Evolutionary conservation across 1,284 basidiomycete genomes (phyloP).

Genomic region (Rhodotorula sp.): DNA sequence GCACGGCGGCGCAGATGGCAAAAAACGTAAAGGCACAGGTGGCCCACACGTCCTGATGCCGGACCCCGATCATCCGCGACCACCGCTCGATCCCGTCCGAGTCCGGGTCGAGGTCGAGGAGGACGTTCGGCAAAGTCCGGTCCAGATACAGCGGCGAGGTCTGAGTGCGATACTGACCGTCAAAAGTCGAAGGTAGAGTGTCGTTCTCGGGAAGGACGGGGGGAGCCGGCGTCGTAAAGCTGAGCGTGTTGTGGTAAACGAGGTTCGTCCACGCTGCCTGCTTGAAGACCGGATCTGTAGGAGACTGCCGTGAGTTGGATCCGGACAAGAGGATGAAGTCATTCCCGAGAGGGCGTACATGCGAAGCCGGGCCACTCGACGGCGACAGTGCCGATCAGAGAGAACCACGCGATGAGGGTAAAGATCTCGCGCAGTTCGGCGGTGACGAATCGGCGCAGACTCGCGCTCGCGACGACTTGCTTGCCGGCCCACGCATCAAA

Average conservation of each 20-base stretch:
- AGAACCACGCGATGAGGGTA: slow-evolving; percentile 78
- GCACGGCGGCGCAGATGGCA: slow-evolving; percentile 68
- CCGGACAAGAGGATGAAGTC: not conserved
- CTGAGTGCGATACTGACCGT: slow-evolving; percentile 63
- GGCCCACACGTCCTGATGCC: slow-evolving; percentile 78
- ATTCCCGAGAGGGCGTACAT: slow-evolving; percentile 59
- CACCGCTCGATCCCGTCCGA: slow-evolving; percentile 69
- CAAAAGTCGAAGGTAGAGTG: slow-evolving; percentile 15
- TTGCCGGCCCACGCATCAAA: slow-evolving; percentile 92
- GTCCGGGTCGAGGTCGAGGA: slow-evolving; percentile 59
- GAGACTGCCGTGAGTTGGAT: slow-evolving; percentile 2
- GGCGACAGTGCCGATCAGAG: slow-evolving; percentile 80
- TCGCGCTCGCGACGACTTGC: slow-evolving; percentile 76
- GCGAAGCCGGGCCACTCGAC: slow-evolving; percentile 91
- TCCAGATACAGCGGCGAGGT: slow-evolving; percentile 78
- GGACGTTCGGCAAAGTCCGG: slow-evolving; percentile 62
- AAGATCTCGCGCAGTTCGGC: slow-evolving; percentile 90
- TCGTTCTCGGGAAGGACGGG: slow-evolving; percentile 59
- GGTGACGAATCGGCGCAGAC: slow-evolving; percentile 86
- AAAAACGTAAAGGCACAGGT: slow-evolving; percentile 81
- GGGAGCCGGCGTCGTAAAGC: slow-evolving; percentile 60
- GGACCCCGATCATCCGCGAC: slow-evolving; percentile 74
- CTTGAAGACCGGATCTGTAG: slow-evolving; percentile 74
- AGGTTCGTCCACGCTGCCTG: slow-evolving; percentile 85
- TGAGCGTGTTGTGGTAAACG: slow-evolving; percentile 71